phyloP scores from a whole-genome alignment of 352 stramenopile genomes.

The Phytophthora nicotianae region DNA sequence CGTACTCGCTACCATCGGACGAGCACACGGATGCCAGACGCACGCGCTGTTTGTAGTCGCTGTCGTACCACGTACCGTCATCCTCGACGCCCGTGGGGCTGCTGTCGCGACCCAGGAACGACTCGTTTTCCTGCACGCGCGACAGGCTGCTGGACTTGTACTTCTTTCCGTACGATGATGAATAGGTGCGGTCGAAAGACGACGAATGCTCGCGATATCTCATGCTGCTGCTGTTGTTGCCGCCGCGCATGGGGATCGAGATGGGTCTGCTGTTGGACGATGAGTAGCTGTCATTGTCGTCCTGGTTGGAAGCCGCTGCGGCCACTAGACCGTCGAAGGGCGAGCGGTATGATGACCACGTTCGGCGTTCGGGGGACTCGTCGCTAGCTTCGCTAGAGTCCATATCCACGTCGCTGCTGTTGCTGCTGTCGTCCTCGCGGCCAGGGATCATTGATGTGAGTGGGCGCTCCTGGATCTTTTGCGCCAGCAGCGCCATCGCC shows the following conservation, averaged over 20 bases:
- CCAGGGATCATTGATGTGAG: conserved; percentile 79
- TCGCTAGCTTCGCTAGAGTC: conserved; percentile 58
- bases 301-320: conserved; percentile 53
- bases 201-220: conserved; percentile 33
- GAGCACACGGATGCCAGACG: conserved; percentile 78
- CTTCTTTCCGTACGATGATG: conserved; percentile 45
- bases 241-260: conserved; percentile 57
- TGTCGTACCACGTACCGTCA: conserved; percentile 61
- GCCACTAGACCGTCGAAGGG: conserved; percentile 75
- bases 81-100: conserved; percentile 78
- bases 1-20: conserved; percentile 79
- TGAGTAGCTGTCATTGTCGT: conserved; percentile 49
- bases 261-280: conserved; percentile 60
- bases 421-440: conserved; percentile 42
- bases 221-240: conserved; percentile 32
- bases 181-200: conserved; percentile 35
- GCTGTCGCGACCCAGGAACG: conserved; percentile 59
- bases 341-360: conserved; percentile 57
- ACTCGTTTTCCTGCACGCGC: conserved; percentile 63
- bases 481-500: conserved; percentile 48
- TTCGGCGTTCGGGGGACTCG: conserved; percentile 38
- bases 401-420: conserved; percentile 64
- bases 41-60: conserved; percentile 73
- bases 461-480: conserved; percentile 64
- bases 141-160: conserved; percentile 59